These are phyloP conservation scores for Penicillium brevicompactum DNA, from an alignment of 2,329 filamentous ascomycete species.

Conservation along the genomic window DNA sequence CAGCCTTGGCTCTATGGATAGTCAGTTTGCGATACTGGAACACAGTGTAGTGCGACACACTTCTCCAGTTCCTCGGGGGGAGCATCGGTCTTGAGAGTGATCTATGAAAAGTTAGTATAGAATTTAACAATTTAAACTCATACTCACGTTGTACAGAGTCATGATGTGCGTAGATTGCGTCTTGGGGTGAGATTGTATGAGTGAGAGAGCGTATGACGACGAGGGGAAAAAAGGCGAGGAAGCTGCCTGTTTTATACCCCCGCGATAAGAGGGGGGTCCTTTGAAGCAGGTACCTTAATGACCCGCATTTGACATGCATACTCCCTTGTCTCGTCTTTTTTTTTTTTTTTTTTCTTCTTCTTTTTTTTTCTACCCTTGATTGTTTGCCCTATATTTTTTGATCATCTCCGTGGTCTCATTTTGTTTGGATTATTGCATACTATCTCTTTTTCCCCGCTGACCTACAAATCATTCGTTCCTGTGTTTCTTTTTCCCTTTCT, in stretches of 20 bases:
- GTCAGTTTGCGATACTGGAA: conserved; percentile 11
- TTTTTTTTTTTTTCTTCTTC: not conserved
- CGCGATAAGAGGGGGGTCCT: not conserved
- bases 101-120: conserved; percentile 52
- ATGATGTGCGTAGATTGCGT: conserved; percentile 20
- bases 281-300: conserved; percentile 11
- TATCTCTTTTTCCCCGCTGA: not conserved
- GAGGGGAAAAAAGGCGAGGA: not conserved
- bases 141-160: conserved; percentile 44
- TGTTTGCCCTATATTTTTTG: not conserved
- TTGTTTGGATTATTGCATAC: not conserved
- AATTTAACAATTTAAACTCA: not conserved
- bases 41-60: conserved; percentile 48
- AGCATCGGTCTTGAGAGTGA: conserved; percentile 75
- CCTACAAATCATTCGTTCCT: not conserved
- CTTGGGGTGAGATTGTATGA: not conserved
- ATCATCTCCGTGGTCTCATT: not conserved
- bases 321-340: not conserved
- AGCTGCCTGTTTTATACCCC: not conserved
- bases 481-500: too few relatives aligned
- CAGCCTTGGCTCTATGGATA: conserved; percentile 69
- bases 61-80: conserved; percentile 66
- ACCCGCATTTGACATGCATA: not conserved
- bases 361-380: not conserved
- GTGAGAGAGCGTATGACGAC: not conserved